Evolutionary conservation across 2,329 filamentous ascomycete species (phyloP), one percentile per base, ranked within the genome.

Genomic region (Fusarium piperis): DNA sequence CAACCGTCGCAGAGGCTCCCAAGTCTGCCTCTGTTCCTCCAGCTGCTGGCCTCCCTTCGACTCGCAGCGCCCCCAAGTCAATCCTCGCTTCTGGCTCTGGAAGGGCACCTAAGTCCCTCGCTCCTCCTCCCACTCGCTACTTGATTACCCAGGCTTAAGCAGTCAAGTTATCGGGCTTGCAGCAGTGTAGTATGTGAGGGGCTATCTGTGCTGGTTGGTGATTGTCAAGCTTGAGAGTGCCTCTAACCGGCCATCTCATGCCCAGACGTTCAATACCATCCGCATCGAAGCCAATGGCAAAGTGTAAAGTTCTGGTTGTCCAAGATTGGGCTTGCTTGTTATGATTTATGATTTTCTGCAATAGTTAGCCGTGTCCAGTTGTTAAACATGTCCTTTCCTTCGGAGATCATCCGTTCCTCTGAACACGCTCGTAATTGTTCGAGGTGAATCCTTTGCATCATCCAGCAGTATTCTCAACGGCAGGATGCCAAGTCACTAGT

Each of bases 361-460:
- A 59, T 32, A 48, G 4, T 90, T 36, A 28, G 53, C 35, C 32
- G 48, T 53, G 48, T 53, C 51, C 32, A 53, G 51, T 53, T 53
- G 51, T 46, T 13, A 35, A 59, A 46, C 13, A 36, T 36, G 32
- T 28, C 23, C 18, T 23, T 38, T n/a, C 20, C 13, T 20, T n/a
- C 23, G 16, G 23, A 20, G 15, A 15, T 41, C 20, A 23, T 20
- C 39, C 18, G 39, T 23, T 11, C 1, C 18, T 15, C 10, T 13
- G 13, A 20, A 15, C 18, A 20, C 8, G 6, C 12, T 41, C 38
- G 12, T 41, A 8, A 2, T 3, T 20, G 12, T 41, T 13, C 12
- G 6, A 33, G 28, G 41, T 32, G 15, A 15, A 36, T 23, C 6
- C 16, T 16, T 55, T 26, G 32, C 9, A 26, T 56, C 18, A 35